These are phyloP conservation scores for Pseudogymnoascus sp. DNA, from an alignment of 2,329 filamentous ascomycete species.

Conservation along the genomic window DNA sequence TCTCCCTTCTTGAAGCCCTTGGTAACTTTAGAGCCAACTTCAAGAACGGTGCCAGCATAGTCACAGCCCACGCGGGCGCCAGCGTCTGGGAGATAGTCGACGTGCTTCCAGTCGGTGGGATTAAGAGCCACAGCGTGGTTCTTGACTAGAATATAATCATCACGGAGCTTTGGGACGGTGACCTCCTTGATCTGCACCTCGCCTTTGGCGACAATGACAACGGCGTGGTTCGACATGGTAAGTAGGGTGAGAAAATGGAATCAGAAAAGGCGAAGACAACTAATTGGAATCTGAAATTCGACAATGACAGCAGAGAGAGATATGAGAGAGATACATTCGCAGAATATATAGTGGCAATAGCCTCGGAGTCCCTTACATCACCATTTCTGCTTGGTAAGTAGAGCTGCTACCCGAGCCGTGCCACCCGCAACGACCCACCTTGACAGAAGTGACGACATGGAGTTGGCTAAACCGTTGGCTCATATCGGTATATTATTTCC, in stretches of 20 bases:
- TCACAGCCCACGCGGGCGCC: constrained; percentile 34
- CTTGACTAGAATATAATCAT: constrained; percentile 26
- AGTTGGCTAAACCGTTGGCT: not conserved
- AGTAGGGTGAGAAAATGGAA: not conserved
- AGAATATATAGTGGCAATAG: not conserved
- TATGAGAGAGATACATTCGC: not conserved
- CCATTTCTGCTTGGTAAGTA: not conserved
- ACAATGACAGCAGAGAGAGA: not conserved
- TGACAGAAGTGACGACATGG: not conserved
- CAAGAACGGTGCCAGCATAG: constrained; percentile 38
- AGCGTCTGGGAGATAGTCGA: constrained; percentile 18
- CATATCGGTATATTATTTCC: not conserved
- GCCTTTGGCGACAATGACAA: constrained; percentile 13
- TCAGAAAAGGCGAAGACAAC: no score
- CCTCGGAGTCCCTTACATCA: not conserved
- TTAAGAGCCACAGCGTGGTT: constrained; percentile 25
- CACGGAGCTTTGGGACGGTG: constrained; percentile 22
- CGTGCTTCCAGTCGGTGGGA: constrained; percentile 28
- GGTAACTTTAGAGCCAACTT: constrained; percentile 35
- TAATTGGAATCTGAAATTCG: not conserved
- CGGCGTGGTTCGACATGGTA: constrained; percentile 8
- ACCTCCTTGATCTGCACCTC: constrained; percentile 18
- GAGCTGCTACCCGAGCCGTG: not conserved
- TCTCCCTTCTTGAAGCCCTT: constrained; percentile 39
- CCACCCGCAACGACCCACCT: not conserved